Conservation (phyloP, 2,329 filamentous ascomycete species). For the Akanthomyces lecanii region DNA sequence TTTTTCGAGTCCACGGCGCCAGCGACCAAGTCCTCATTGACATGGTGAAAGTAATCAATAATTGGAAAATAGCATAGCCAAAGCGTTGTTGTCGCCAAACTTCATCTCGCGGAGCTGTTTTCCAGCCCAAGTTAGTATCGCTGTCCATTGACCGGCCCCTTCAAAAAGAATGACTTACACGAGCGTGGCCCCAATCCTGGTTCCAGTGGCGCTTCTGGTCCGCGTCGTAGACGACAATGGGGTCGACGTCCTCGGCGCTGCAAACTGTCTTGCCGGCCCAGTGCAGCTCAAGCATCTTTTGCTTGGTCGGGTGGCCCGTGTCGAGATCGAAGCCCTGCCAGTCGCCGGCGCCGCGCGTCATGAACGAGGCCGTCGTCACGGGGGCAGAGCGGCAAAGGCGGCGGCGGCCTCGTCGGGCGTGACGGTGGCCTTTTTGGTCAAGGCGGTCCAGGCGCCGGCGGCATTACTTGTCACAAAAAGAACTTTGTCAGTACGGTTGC, state of each 20-base stretch:
- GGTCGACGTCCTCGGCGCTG: not conserved
- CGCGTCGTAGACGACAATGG: not conserved
- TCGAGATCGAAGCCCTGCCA: not conserved
- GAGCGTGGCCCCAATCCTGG: not conserved
- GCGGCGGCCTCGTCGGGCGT: not conserved
- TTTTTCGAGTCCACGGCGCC: not conserved
- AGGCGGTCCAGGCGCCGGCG: not conserved
- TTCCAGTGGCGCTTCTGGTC: not conserved
- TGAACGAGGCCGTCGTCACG: not conserved
- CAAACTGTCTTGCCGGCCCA: too few species aligned
- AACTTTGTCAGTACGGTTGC: too few species aligned
- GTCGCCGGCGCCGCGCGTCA: not conserved
- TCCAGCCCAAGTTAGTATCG: not conserved
- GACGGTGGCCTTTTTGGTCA: not conserved
- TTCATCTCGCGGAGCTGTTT: not conserved
- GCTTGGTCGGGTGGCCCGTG: too few species aligned
- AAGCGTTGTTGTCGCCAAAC: not conserved
- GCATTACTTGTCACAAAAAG: too few species aligned
- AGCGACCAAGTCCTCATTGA: conserved; percentile 1
- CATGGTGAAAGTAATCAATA: conserved; percentile 3
- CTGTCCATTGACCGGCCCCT: not conserved
- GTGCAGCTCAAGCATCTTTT: too few species aligned
- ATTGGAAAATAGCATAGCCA: not conserved
- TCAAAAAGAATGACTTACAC: not conserved
- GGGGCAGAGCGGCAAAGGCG: not conserved